Base-by-base conservation (phyloP, 2,329 filamentous ascomycete species). In the Ophiosphaerella narmari region DNA sequence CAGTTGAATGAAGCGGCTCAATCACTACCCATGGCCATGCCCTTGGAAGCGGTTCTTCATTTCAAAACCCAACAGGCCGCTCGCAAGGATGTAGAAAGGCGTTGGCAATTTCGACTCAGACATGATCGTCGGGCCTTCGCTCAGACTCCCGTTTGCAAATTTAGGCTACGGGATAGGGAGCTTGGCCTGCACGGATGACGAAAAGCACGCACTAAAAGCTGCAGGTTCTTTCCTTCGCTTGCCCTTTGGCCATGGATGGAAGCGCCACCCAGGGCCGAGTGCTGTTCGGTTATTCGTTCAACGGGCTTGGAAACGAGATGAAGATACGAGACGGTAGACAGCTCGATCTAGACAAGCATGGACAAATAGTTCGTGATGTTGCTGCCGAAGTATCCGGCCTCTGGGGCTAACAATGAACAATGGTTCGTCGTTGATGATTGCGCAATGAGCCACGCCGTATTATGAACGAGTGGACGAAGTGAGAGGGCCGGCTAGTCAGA, bases 171-270 rank as follows among this genome's bases (percentile, higher is more conserved):
- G 69, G 66, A 68, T 62, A 62, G 63, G 51, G 52, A 60, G 52
- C 65, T 65, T 66, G 62, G 61, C 57, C 54, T 60, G 69, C 65
- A 70, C 65, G 66, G 67, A 69, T 70, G 63, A 68, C 60, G 58
- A 54, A 57, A 59, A 65, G 60, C 36, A 46, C 43, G 37, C 36
- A 36, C 29, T 46, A 46, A 52, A 58, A 36, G 54, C 65, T 68
- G 68, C 68, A 67, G 54, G 55, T 64, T 57, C 58, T 61, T 58
- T 56, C 54, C 54, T 52, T 64, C 63, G 62, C 60, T 67, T 63
- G 58, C 52, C 52, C 48, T 48, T 33, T 46, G 62, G 43, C 46
- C 54, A 57, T 57, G 56, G 34, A 46, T 56, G 52, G 18, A 48
- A 55, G 50, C 54, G 40, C 57, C 46, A 46, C 51, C 52, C 57